These are phyloP conservation scores for Corylus americana DNA, from an alignment of 306 rosid genomes.

Conservation along the genomic window DNA sequence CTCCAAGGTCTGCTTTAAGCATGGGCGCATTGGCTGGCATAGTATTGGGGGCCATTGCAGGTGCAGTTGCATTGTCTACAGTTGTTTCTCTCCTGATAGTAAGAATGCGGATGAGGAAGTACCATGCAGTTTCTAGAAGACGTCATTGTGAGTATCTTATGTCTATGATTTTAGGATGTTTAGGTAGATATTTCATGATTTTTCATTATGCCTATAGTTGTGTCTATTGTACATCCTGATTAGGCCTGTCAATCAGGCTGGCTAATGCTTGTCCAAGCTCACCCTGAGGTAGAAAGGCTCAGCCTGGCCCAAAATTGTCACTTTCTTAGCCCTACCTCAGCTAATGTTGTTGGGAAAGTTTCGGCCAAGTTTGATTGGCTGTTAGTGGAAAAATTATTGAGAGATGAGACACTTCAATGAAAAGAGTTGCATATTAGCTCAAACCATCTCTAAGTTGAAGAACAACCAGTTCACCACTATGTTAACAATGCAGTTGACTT, in stretches of 20 bases:
- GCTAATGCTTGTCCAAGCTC: neutral
- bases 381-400: neutral
- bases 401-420: neutral
- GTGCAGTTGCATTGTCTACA: neutral
- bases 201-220: neutral
- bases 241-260: neutral
- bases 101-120: neutral
- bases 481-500: no score
- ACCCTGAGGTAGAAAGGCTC: neutral
- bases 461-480: no score
- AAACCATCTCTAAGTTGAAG: neutral
- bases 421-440: neutral
- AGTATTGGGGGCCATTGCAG: conserved; percentile 2
- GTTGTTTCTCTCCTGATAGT: neutral
- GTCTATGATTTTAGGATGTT: neutral
- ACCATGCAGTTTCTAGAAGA: neutral
- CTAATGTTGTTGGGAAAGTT: neutral
- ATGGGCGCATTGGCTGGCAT: neutral
- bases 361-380: neutral
- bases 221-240: neutral
- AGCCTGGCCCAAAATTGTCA: neutral
- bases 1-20: neutral
- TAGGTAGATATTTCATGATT: neutral
- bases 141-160: neutral
- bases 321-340: neutral